phyloP scores from a whole-genome alignment of 2,329 filamentous ascomycete genomes.

The Zymoseptoria crescenta region DNA sequence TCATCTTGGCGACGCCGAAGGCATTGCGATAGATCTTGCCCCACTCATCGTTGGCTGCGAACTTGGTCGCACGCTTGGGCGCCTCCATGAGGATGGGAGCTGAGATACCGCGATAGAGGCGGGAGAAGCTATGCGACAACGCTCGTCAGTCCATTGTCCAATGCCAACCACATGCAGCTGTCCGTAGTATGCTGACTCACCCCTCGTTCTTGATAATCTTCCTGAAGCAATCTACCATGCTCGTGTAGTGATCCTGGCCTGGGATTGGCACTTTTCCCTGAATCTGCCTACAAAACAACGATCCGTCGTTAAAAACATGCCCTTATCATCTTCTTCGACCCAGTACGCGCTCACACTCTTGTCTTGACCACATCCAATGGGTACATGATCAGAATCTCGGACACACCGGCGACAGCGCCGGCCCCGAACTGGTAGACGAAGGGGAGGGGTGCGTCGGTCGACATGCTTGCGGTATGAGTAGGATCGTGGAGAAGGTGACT shows the following conservation, averaged over 20 bases:
- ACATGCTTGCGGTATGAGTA: conserved; percentile 31
- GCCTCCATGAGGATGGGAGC: conserved; percentile 98
- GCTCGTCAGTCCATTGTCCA: not conserved
- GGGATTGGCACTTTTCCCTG: conserved; percentile 55
- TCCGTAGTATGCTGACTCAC: conserved; percentile 43
- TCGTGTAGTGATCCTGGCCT: conserved; percentile 81
- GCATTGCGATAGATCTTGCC: conserved; percentile 83
- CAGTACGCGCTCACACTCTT: conserved; percentile 62
- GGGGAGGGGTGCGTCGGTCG: conserved; percentile 65
- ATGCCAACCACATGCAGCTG: not conserved
- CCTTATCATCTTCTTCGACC: not conserved
- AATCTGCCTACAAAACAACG: conserved; percentile 22
- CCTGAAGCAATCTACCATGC: conserved; percentile 95
- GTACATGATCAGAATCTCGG: conserved; percentile 73
- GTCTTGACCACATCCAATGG: conserved; percentile 98
- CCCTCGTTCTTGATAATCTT: conserved; percentile 97
- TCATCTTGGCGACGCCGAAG: conserved; percentile 83
- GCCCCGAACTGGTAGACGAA: conserved; percentile 94
- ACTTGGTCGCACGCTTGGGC: conserved; percentile 91
- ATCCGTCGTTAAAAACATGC: conserved; percentile 6
- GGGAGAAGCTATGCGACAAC: conserved; percentile 53
- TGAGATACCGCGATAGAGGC: conserved; percentile 89
- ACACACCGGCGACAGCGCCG: conserved; percentile 95
- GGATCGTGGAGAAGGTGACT: not conserved
- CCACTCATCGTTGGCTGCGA: conserved; percentile 98